Conservation (phyloP, 2,329 filamentous ascomycete species). For the Aspergillus aculeatinus region DNA sequence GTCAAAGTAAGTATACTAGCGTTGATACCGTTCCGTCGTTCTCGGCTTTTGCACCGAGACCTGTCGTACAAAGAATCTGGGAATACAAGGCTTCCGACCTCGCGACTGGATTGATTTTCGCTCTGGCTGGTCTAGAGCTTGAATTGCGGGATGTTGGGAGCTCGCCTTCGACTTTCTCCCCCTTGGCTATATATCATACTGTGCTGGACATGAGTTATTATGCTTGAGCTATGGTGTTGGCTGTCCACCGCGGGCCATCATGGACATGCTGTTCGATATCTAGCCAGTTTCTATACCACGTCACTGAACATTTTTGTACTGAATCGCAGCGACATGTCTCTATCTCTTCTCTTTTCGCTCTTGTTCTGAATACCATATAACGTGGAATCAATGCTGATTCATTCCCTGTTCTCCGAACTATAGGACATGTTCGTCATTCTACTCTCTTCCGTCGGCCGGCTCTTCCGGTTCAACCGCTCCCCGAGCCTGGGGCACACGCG, state of each 20-base stretch:
- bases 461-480: conserved; percentile 38
- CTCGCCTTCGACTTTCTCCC: conserved; percentile 4
- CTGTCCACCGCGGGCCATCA: not conserved
- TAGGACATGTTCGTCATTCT: conserved; percentile 50
- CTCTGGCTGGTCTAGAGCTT: conserved; percentile 26
- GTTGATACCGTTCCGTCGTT: conserved; percentile 37
- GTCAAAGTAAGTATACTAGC: conserved; percentile 65
- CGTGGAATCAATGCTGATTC: conserved; percentile 8
- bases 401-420: not conserved
- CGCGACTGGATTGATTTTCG: conserved; percentile 36
- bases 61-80: conserved; percentile 24
- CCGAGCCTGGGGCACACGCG: conserved; percentile 36
- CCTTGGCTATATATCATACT: conserved; percentile 4
- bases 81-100: conserved; percentile 29
- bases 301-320: not conserved
- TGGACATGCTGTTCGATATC: not conserved
- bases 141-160: conserved; percentile 10
- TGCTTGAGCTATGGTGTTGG: not conserved
- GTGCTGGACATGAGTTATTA: not conserved
- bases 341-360: not conserved
- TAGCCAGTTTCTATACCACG: not conserved
- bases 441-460: conserved; percentile 45
- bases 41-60: conserved; percentile 25
- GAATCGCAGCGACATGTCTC: not conserved
- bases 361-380: conserved; percentile 2